These are phyloP conservation scores for Macrophomina tecta DNA, from an alignment of 2,329 filamentous ascomycete species.

Conservation along the genomic window DNA sequence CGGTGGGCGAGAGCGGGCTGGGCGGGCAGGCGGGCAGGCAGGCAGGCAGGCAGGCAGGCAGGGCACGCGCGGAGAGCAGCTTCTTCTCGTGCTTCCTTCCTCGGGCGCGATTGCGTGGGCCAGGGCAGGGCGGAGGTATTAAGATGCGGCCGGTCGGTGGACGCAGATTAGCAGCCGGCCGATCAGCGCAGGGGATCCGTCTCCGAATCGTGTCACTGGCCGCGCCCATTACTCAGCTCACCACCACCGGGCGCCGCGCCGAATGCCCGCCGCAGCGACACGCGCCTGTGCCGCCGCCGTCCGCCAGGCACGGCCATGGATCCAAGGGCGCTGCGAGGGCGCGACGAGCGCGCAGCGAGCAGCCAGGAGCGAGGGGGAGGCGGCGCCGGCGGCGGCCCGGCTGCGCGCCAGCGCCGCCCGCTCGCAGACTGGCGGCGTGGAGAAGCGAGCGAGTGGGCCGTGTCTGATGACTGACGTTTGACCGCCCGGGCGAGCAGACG, in stretches of 20 bases:
- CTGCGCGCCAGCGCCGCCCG: too few species aligned
- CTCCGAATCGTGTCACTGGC: slow-evolving; percentile 17
- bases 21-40: neutral
- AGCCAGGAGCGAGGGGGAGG: too few species aligned
- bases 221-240: neutral
- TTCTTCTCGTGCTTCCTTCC: neutral
- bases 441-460: too few species aligned
- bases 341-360: too few species aligned
- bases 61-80: neutral
- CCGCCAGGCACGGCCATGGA: too few species aligned
- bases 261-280: neutral
- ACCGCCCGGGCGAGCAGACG: too few species aligned
- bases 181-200: slow-evolving; percentile 11
- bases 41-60: too few species aligned
- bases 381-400: too few species aligned
- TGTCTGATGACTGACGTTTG: too few species aligned
- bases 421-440: too few species aligned
- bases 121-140: slow-evolving; percentile 23
- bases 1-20: neutral
- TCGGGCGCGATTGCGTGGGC: neutral
- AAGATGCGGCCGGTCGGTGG: slow-evolving; percentile 4
- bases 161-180: slow-evolving; percentile 18
- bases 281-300: neutral
- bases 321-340: too few species aligned
- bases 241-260: neutral